These are phyloP conservation scores for Periglandula ipomoeae DNA, from an alignment of 2,329 filamentous ascomycete species.

Conservation along the genomic window DNA sequence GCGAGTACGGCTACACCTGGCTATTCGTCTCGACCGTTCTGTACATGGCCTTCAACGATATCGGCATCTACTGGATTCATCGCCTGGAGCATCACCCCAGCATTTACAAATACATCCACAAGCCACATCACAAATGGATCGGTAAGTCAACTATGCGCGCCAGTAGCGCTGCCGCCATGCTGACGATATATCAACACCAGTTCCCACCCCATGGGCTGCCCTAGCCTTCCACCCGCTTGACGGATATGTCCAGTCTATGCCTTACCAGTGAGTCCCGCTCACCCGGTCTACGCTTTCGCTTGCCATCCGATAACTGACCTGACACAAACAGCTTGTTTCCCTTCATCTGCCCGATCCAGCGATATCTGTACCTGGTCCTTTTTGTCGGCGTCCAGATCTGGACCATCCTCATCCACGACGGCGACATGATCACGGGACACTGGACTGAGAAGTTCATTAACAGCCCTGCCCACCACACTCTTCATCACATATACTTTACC, in stretches of 20 bases:
- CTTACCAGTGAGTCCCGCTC: conserved; percentile 54
- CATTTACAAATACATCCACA: conserved; percentile 80
- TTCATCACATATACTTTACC: conserved; percentile 55
- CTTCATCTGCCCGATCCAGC: conserved; percentile 86
- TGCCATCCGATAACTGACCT: neutral
- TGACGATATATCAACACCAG: conserved; percentile 23
- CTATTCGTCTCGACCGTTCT: conserved; percentile 26
- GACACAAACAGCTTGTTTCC: conserved; percentile 53
- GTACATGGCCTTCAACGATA: conserved; percentile 20
- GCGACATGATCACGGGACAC: conserved; percentile 85
- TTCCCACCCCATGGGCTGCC: conserved; percentile 87
- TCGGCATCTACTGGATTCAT: conserved; percentile 80
- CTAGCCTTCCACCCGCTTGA: conserved; percentile 94
- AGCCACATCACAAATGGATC: conserved; percentile 99
- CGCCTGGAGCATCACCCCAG: conserved; percentile 71
- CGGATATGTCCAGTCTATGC: conserved; percentile 78
- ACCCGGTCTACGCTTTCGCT: neutral
- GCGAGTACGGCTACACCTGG: conserved; percentile 32
- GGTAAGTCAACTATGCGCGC: neutral
- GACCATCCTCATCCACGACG: conserved; percentile 94
- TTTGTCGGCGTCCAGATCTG: conserved; percentile 95
- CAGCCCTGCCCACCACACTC: conserved; percentile 78
- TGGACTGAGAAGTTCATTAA: conserved; percentile 62
- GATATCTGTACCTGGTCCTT: conserved; percentile 74
- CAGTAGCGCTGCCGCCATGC: neutral